Percentiles rank a stretch among this genome's conserved stretches.
Evolutionary conservation across 805 yeast species (phyloP).

Genomic region (Ogataea wickerhamii): DNA sequence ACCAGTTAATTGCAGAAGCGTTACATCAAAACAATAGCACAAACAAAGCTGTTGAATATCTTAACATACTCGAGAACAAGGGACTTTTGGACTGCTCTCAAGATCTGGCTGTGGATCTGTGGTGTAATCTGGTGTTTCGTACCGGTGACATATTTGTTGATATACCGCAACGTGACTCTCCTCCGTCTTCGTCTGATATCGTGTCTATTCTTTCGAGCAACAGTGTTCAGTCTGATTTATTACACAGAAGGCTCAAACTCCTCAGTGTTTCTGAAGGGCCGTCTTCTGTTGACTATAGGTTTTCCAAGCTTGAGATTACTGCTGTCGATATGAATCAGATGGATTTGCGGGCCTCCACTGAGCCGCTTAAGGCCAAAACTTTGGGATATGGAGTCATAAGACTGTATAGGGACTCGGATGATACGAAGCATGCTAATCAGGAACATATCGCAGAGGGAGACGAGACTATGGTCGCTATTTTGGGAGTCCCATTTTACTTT

Average conservation of each 20-base stretch:
- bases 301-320: slow-evolving; percentile 32
- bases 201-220: slow-evolving; percentile 6
- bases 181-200: slow-evolving; percentile 8
- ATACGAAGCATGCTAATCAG: slow-evolving; percentile 19
- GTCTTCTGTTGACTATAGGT: slow-evolving; percentile 31
- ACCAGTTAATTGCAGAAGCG: slow-evolving; percentile 21
- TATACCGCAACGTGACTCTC: slow-evolving; percentile 5
- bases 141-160: slow-evolving; percentile 20
- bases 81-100: slow-evolving; percentile 15
- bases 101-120: slow-evolving; percentile 22
- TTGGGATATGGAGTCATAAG: slow-evolving; percentile 74
- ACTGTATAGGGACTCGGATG: slow-evolving; percentile 53
- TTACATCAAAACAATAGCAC: slow-evolving; percentile 9
- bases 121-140: slow-evolving; percentile 21
- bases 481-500: slow-evolving; percentile 86
- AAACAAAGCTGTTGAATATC: slow-evolving; percentile 17
- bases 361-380: slow-evolving; percentile 57
- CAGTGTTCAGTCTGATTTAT: slow-evolving; percentile 8
- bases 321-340: slow-evolving; percentile 28
- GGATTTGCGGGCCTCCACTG: slow-evolving; percentile 16
- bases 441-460: slow-evolving; percentile 38
- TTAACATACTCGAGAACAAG: slow-evolving; percentile 17
- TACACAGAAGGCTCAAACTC: slow-evolving; percentile 12
- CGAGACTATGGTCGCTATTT: slow-evolving; percentile 67
- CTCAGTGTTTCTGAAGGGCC: slow-evolving; percentile 3